Base-by-base conservation (phyloP, 352 stramenopile genomes). In the Aphanomyces invadans region DNA sequence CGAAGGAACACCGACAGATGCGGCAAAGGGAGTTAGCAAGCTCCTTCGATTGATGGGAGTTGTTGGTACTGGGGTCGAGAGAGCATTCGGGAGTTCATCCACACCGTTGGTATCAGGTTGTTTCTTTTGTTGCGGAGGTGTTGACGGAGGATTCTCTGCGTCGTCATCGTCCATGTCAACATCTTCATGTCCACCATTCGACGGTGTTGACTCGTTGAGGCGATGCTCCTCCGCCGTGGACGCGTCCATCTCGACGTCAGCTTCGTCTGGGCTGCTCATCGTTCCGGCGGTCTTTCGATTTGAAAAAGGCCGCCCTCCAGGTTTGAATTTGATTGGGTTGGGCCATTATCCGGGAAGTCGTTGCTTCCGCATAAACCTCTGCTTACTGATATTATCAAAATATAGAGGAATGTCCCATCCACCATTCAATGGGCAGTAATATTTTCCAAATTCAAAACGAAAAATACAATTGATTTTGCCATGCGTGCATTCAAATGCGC, bases 361-460 rank as follows among this genome's bases (percentile, higher is more conserved):
- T n/a, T 1, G 0, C 28, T 15, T 57, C n/a, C 49, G 49, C 21
- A 57, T 57, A 57, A 57, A 21, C 21, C 49, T 57, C 23, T 9
- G 12, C 25, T 33, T 33, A 38, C 0, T 17, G 29, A 57, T 57
- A 57, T 2, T 45, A 59, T 67, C 9, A 36, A 29, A 36, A 57
- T 9, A 39, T 3, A 46, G 60, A 67, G 60, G 60, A 57, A 25
- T 25, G n/a, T 39, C 10, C 11, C 49, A 57, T 48, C n/a, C 26
- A 67, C 60, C 60, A 67, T 36, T 67, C 60, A 67, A 67, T 60
- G 55, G 32, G 15, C 17, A 9, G 31, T 53, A 65, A 42, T 67
- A 67, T 60, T 67, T 49, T 21, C 26, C 15, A 48, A 12, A 25
- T 23, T 48, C 4, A 10, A 28, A 17, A 23, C 29, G 5, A 44